Evolutionary conservation across 139 green algal species (phyloP), one percentile per base, ranked within the genome.

Genomic region (Desmodesmus armatus): DNA sequence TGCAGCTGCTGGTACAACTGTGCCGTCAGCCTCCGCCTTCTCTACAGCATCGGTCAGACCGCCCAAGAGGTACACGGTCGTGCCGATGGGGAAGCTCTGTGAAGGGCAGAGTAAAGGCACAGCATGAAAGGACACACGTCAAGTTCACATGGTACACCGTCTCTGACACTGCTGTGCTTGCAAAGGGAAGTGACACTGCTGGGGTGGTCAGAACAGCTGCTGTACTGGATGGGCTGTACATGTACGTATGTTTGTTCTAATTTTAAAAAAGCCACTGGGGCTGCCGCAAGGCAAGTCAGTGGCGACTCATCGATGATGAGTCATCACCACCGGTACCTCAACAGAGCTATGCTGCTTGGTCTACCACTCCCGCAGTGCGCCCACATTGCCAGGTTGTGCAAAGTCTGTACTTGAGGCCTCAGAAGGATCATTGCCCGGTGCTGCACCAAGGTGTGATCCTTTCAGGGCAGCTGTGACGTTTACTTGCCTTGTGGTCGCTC

Each of bases 21-120:
- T 44, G 2, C n/a, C 7, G 3, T 39, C 31, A 17, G 39, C 21
- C n/a, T 27, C 43, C 2, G 5, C 43, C 41, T 63, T 23, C 11
- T 58, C 39, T 9, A 60, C 27, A 40, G 58, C 58, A 29, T 84
- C 58, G 39, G 60, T 80, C n/a, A 87, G 40, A 6, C 86, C 86
- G 2, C 86, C 86, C 2, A 90, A 4, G 17, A 90, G 53, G 80
- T 90, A 90, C 6, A 82, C 81, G 31, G 43, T 85, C 72, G 80
- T 85, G 51, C 55, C 69, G 3, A 78, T 40, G 0, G 86, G 51
- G 3, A 90, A 35, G 0, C 80, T 76, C 86, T 90, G 86, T 37
- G 43, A 9, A 3, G 44, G 47, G 33, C 37, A 63, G 3, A 40
- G 3, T 39, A 43, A 80, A n/a, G n/a, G n/a, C n/a, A n/a, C 29